phyloP scores from a whole-genome alignment of 805 yeast genomes.

The Wickerhamomyces canadensis region DNA sequence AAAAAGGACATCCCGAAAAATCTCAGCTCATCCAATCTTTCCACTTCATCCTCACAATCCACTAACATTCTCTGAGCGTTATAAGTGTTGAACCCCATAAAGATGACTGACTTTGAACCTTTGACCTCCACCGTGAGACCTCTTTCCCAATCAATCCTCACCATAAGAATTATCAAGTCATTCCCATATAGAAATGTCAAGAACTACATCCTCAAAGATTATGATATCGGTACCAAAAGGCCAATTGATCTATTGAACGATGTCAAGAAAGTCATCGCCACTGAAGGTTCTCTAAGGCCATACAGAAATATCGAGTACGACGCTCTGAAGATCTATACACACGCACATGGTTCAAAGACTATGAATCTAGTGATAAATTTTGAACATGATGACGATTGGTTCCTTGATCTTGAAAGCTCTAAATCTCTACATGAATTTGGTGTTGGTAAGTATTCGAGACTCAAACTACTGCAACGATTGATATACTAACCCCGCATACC shows the following conservation, averaged over 20 bases:
- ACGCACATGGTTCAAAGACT: conserved; percentile 93
- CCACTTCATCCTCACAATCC: too few species aligned
- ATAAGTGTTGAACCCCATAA: neutral
- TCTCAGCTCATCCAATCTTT: neutral
- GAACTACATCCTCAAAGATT: conserved; percentile 61
- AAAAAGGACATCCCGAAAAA: too few species aligned
- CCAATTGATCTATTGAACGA: conserved; percentile 56
- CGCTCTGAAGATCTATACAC: conserved; percentile 80
- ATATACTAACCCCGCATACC: conserved; percentile 9
- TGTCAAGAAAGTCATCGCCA: conserved; percentile 39
- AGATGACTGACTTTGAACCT: conserved; percentile 47
- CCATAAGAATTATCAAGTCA: conserved; percentile 83
- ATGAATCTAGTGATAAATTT: conserved; percentile 88
- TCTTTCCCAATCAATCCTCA: conserved; percentile 59
- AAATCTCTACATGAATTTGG: conserved; percentile 36
- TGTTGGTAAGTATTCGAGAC: conserved; percentile 18
- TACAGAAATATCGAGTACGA: conserved; percentile 72
- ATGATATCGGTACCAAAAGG: conserved; percentile 66
- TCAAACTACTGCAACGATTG: neutral
- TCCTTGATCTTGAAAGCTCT: conserved; percentile 35
- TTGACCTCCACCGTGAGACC: conserved; percentile 72
- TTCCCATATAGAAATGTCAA: conserved; percentile 87
- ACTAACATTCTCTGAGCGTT: neutral
- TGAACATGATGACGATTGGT: conserved; percentile 78
- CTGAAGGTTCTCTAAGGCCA: conserved; percentile 72